These are phyloP conservation scores for Capsicum pubescens DNA, from an alignment of 257 asterid genomes.

Conservation along the genomic window DNA sequence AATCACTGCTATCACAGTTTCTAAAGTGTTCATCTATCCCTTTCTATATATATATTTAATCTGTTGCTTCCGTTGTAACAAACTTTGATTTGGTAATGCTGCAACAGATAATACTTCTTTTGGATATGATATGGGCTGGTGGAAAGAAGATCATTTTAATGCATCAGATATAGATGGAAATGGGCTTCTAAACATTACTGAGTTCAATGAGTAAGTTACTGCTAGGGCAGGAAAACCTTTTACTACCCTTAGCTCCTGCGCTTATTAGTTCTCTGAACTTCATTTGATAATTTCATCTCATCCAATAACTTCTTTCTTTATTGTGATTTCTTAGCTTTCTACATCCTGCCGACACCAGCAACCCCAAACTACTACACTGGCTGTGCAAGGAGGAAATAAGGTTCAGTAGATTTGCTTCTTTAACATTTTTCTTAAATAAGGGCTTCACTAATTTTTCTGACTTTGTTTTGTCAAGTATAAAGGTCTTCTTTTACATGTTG, in stretches of 20 bases:
- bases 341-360: slow-evolving; percentile 91
- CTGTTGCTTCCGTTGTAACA: background rate
- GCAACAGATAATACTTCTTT: slow-evolving; percentile 61
- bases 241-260: slow-evolving; percentile 28
- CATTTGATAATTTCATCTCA: slow-evolving; percentile 3
- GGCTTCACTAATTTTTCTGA: background rate
- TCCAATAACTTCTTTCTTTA: slow-evolving; percentile 24
- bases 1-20: background rate
- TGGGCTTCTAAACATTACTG: slow-evolving; percentile 77
- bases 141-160: slow-evolving; percentile 96
- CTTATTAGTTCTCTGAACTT: slow-evolving; percentile 26
- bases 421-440: background rate
- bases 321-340: slow-evolving; percentile 63
- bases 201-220: slow-evolving; percentile 86
- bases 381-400: slow-evolving; percentile 92
- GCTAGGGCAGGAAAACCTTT: slow-evolving; percentile 11
- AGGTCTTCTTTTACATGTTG: background rate
- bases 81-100: slow-evolving; percentile 25
- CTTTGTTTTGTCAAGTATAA: background rate
- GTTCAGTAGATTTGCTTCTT: slow-evolving; percentile 42
- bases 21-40: background rate
- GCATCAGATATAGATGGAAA: slow-evolving; percentile 94
- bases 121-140: slow-evolving; percentile 93
- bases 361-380: slow-evolving; percentile 78
- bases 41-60: slow-evolving; percentile 3